Evolutionary conservation across 169 alveolate genomes (phyloP), one percentile per base, ranked within the genome.

Genomic region (Plasmodium relictum): DNA sequence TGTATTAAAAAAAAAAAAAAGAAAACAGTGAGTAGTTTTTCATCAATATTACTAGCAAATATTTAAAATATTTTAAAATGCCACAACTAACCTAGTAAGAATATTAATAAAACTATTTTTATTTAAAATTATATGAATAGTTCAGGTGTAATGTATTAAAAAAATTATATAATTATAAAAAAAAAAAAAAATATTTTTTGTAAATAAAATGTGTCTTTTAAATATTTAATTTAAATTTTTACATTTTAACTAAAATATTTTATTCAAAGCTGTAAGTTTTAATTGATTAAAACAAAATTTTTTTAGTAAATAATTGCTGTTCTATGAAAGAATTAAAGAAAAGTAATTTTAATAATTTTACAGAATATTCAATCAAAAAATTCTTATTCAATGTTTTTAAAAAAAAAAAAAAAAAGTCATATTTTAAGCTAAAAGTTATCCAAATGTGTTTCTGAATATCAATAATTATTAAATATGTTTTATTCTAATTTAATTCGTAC

Each of bases 101-200:
- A 26, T 61, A 62, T 74, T 66, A 61, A 20, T 56, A 61, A 58
- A 74, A 59, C 61, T 61, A 61, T 44, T n/a, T 61, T 44, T 62
- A 39, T 39, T 61, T 20, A 62, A 74, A 74, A 74, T 42, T 74
- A 44, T 69, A 74, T 74, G 74, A 74, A 74, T 74, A 44, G 68
- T 62, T 63, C 26, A 62, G 52, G 39, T 73, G 72, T 26, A 31
- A 73, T 58, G 37, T 73, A 73, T 58, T 31, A 44, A 44, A 59
- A 73, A 59, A 41, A 45, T 50, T 71, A 71, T 62, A 66, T 48
- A 71, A 71, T 48, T 18, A 37, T 24, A 42, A 26, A 18, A 71
- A 71, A 71, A 18, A 18, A 63, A 63, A 37, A 37, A 58, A 63
- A 31, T 2, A 31, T 31, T 3, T 31, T 31, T 31, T 31, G 1